phyloP scores from a whole-genome alignment of 2,329 filamentous ascomycete genomes.

The Chaetomiaceae sp. region DNA sequence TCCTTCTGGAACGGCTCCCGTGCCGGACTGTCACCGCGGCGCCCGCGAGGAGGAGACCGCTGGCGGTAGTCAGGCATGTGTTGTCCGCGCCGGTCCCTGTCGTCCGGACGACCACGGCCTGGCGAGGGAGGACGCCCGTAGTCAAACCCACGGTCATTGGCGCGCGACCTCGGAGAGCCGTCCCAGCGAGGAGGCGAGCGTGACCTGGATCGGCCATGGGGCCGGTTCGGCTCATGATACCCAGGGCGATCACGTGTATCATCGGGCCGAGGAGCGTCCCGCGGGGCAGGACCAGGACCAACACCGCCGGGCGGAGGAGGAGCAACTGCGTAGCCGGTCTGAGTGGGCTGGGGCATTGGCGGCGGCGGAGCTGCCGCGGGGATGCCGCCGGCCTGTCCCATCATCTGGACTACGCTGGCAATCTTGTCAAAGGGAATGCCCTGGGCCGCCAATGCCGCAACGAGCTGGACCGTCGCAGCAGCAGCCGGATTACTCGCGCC shows the following conservation, averaged over 20 bases:
- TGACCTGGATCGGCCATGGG: conserved; percentile 65
- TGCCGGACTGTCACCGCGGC: conserved; percentile 58
- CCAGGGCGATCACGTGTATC: conserved; percentile 53
- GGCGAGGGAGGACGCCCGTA: conserved; percentile 66
- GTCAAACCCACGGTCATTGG: conserved; percentile 64
- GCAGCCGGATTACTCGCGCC: conserved; percentile 36
- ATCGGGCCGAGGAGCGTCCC: conserved; percentile 36
- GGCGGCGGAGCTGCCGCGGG: conserved; percentile 34
- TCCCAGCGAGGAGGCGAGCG: conserved; percentile 75
- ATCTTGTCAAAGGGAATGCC: conserved; percentile 76
- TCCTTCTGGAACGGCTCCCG: conserved; percentile 32
- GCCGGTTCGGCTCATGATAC: conserved; percentile 55
- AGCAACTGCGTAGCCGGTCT: conserved; percentile 38
- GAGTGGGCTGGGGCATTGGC: conserved; percentile 37
- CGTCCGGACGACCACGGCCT: conserved; percentile 51
- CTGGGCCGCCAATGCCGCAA: conserved; percentile 71
- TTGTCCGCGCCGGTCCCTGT: conserved; percentile 48
- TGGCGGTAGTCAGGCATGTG: conserved; percentile 74
- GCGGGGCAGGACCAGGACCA: conserved; percentile 31
- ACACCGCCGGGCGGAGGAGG: conserved; percentile 24
- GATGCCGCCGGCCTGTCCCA: conserved; percentile 35
- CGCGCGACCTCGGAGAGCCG: conserved; percentile 56
- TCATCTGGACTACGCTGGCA: conserved; percentile 54
- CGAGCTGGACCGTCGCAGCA: conserved; percentile 56
- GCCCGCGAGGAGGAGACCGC: conserved; percentile 72